Percentiles rank a stretch among this genome's conserved stretches.
phyloP scores from a whole-genome alignment of 2,329 filamentous ascomycete genomes.

The Beauveria rudraprayagi region DNA sequence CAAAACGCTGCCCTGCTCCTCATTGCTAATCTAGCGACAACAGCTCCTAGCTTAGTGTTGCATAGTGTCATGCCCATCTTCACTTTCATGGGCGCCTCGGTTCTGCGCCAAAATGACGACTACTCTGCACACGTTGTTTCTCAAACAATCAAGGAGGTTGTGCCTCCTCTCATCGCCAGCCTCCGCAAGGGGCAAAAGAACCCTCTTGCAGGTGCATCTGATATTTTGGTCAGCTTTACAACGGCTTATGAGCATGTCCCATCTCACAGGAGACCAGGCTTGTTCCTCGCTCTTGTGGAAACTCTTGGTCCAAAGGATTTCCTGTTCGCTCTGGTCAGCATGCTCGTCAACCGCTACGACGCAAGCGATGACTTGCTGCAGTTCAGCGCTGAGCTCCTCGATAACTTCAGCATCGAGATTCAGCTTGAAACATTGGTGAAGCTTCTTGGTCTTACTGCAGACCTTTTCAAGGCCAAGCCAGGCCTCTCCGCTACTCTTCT shows the following conservation, averaged over 20 bases:
- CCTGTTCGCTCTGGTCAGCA: slow-evolving; percentile 76
- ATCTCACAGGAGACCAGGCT: slow-evolving; percentile 67
- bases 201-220: slow-evolving; percentile 72
- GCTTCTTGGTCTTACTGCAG: slow-evolving; percentile 64
- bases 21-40: slow-evolving; percentile 76
- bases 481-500: slow-evolving; percentile 66
- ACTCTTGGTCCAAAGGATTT: slow-evolving; percentile 83
- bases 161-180: slow-evolving; percentile 82
- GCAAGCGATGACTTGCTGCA: slow-evolving; percentile 63
- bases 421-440: slow-evolving; percentile 73
- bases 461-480: slow-evolving; percentile 69
- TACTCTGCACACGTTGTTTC: slow-evolving; percentile 96
- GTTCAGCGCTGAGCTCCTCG: slow-evolving; percentile 70
- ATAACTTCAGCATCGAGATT: slow-evolving; percentile 62
- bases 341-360: slow-evolving; percentile 85
- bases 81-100: slow-evolving; percentile 91
- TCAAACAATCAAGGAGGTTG: slow-evolving; percentile 87
- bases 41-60: slow-evolving; percentile 82
- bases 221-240: slow-evolving; percentile 90
- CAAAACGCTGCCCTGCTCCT: slow-evolving; percentile 86
- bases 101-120: slow-evolving; percentile 87
- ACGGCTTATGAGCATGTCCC: slow-evolving; percentile 96
- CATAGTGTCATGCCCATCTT: slow-evolving; percentile 99
- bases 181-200: slow-evolving; percentile 73
- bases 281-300: slow-evolving; percentile 79